Conservation (phyloP, 2,329 filamentous ascomycete species). For the Fusarium euwallaceae region DNA sequence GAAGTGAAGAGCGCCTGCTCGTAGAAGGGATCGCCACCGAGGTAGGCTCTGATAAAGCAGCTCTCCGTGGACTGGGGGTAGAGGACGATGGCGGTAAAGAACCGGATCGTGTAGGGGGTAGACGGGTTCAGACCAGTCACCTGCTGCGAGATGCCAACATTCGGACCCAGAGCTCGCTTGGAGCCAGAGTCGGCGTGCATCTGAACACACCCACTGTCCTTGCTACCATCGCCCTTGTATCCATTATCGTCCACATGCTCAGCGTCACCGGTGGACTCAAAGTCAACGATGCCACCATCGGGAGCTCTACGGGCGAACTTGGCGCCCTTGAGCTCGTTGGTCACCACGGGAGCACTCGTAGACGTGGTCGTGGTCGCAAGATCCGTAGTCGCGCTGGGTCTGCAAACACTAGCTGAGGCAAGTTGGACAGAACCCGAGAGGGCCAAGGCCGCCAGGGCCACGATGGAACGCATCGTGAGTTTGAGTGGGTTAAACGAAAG, state of each 20-base stretch:
- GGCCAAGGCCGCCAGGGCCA: conserved; percentile 14
- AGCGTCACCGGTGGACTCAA: neutral
- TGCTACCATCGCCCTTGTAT: conserved; percentile 20
- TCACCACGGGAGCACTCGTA: neutral
- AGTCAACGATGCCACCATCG: conserved; percentile 1
- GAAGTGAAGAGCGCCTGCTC: conserved; percentile 1
- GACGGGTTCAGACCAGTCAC: conserved; percentile 5
- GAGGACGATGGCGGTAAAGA: conserved; percentile 16
- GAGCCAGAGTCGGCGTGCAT: neutral
- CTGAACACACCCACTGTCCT: neutral
- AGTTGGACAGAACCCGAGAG: conserved; percentile 9
- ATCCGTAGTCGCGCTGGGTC: conserved; percentile 2
- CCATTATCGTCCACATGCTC: neutral
- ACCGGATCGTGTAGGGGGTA: conserved; percentile 24
- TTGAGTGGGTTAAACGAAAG: neutral
- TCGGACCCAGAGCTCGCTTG: conserved; percentile 8
- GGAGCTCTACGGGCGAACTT: conserved; percentile 2
- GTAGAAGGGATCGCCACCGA: conserved; percentile 11
- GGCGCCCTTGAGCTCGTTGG: conserved; percentile 8
- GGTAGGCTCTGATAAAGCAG: conserved; percentile 17
- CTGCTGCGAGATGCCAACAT: conserved; percentile 16
- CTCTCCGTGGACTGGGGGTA: neutral
- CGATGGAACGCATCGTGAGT: conserved; percentile 18
- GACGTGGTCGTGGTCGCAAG: neutral
- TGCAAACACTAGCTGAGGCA: conserved; percentile 3